phyloP scores from a whole-genome alignment of 2,329 filamentous ascomycete species.

The Sclerotiophoma versabilis region DNA sequence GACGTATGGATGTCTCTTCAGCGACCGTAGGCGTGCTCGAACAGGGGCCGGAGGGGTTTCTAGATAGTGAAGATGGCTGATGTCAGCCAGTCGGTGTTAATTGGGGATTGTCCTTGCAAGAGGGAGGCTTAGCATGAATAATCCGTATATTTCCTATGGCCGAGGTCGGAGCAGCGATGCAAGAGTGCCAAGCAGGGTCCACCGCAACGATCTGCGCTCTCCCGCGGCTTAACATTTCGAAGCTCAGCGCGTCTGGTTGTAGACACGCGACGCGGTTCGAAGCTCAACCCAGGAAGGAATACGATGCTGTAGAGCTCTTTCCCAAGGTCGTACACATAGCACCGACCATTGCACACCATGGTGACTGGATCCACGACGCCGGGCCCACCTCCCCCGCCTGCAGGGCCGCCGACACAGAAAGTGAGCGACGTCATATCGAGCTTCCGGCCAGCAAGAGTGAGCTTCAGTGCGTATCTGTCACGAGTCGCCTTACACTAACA shows the following conservation, averaged over 20 bases:
- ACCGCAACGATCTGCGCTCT: conserved; percentile 9
- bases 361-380: conserved; percentile 44
- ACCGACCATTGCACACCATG: conserved; percentile 30
- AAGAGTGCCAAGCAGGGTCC: conserved; percentile 13
- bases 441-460: conserved; percentile 81
- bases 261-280: conserved; percentile 12
- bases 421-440: conserved; percentile 78
- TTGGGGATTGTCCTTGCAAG: conserved; percentile 1
- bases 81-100: conserved; percentile 1
- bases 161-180: conserved; percentile 21
- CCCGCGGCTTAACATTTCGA: conserved; percentile 16
- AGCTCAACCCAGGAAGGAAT: background rate
- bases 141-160: conserved; percentile 13
- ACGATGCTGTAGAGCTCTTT: conserved; percentile 2
- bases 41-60: background rate
- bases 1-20: background rate
- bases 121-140: conserved; percentile 8
- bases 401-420: conserved; percentile 57
- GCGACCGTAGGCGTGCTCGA: background rate
- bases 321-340: background rate
- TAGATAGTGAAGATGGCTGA: background rate
- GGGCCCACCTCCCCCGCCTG: conserved; percentile 42
- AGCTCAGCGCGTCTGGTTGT: conserved; percentile 8
- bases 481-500: conserved; percentile 19
- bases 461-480: conserved; percentile 14